Conservation (phyloP, 2,329 filamentous ascomycete species). For the Passalora sequoiae region DNA sequence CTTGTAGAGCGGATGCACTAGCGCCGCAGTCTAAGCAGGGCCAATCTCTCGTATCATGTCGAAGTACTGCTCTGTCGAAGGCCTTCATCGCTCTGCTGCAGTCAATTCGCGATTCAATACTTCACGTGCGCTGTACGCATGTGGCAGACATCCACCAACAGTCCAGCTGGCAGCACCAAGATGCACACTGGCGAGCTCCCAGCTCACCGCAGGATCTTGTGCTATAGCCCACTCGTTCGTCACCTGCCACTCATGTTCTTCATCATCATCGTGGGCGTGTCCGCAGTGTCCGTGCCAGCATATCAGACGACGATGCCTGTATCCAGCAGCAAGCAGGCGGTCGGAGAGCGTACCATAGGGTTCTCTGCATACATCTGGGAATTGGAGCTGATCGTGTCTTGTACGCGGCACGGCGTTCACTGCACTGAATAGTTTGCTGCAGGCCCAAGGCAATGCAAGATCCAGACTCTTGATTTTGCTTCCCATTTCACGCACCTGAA, state of each 20-base stretch:
- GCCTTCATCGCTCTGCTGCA: slow-evolving; percentile 1
- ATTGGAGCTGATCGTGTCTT: slow-evolving; percentile 1
- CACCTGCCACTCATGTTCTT: too few species aligned
- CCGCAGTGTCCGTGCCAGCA: slow-evolving; percentile 17
- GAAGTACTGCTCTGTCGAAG: too few species aligned
- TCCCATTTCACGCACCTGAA: slow-evolving; percentile 16
- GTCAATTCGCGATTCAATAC: slow-evolving; percentile 11
- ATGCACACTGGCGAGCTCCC: slow-evolving; percentile 14
- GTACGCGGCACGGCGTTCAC: slow-evolving; percentile 1
- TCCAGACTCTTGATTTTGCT: slow-evolving; percentile 19
- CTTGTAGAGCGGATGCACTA: too few species aligned
- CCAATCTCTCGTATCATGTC: too few species aligned
- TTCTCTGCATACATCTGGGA: slow-evolving; percentile 10
- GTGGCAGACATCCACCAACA: slow-evolving; percentile 14
- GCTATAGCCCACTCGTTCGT: slow-evolving; percentile 11
- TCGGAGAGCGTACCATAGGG: slow-evolving; percentile 15
- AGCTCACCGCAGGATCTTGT: slow-evolving; percentile 17
- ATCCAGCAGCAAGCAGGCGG: slow-evolving; percentile 16
- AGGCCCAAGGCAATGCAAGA: slow-evolving; percentile 23
- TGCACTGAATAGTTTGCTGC: slow-evolving; percentile 15
- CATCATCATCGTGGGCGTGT: slow-evolving; percentile 5
- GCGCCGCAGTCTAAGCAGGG: too few species aligned
- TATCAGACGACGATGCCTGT: slow-evolving; percentile 20
- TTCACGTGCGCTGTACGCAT: slow-evolving; percentile 10
- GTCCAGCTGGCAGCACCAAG: slow-evolving; percentile 19